Base-by-base conservation (phyloP, 306 rosid species). In the Vigna unguiculata region DNA sequence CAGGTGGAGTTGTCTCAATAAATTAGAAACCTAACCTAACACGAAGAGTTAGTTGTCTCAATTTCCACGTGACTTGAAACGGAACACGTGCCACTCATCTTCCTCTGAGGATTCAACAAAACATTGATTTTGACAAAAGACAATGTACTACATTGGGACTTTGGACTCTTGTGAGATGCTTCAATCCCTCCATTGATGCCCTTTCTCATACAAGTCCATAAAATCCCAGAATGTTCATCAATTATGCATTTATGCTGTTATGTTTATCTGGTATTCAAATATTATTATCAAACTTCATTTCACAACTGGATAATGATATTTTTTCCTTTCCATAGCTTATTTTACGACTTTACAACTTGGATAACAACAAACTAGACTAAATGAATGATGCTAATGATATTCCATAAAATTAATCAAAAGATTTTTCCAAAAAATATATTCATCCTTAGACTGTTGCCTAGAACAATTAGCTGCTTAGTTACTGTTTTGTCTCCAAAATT, bases 21-120 rank as follows among this genome's bases (percentile, higher is more conserved):
- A 47, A n/a, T 25, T 40, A 30, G 74, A 36, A 36, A 30, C 36
- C 53, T 9, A 66, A 74, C 41, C 63, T 20, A 65, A 65, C 32
- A 15, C 55, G 19, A 66, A 30, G 49, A 60, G 62, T 38, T 52
- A 28, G 13, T 28, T 55, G 61, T 55, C 38, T 80, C 72, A 38
- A 64, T 24, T 69, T 69, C 10, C 58, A 25, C 60, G 63, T 57
- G 38, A 36, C 51, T 48, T 22, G 17, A 32, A 38, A 62, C 10
- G 24, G 11, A 20, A 57, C 74, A 52, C 6, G 40, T 51, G 60
- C 53, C 41, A 30, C 41, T 20, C n/a, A 7, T 43, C 28, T n/a
- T 36, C 77, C 45, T 48, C 34, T 9, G n/a, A 63, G 45, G 34
- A 5, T 38, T 43, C 53, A 24, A 73, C 22, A 14, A 28, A 6